Base-by-base conservation (phyloP, 768 basidiomycete genomes). In the Tulasnella sp. region DNA sequence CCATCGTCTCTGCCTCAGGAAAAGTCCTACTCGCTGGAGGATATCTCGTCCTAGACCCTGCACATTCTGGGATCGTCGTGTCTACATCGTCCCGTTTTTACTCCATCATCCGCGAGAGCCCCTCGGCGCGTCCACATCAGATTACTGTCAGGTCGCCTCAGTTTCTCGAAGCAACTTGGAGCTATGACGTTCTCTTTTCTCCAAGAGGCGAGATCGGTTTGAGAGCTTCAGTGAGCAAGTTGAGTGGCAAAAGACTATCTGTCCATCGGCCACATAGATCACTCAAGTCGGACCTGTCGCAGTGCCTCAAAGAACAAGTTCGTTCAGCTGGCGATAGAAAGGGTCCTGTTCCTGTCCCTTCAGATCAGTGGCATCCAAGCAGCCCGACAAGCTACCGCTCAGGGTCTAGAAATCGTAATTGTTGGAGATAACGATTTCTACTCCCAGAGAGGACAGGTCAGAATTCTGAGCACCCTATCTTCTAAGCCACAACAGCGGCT, bases 351-450 rank as follows among this genome's bases (percentile, higher is more conserved):
- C n/a, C 72, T 93, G 41, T 82, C 82, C 2, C 72, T 75, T 29
- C 87, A 91, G 67, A 72, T 78, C 49, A 77, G 75, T 52, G 79
- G 80, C 21, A 65, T 71, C 29, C 63, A 72, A n/a, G 64, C 71
- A 48, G 64, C 82, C 65, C 69, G 73, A 32, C 70, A 74, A 45
- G 64, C 70, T 3, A 71, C 90, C 3, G 68, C 73, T 2, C 66
- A 69, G 13, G 86, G 83, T 29, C 74, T 95, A 60, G 79, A 88
- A 64, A 83, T 97, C 63, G 80, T 80, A 41, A 86, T 97, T 65
- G 81, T 85, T 26, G 95, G 92, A 9, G 92, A 92, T 70, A 98
- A 99, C 67, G 96, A 98, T 70, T 99, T 98, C 67, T 98, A 99
- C 73, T 96, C 94, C 3, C 96, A 98, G 67, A 77, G 86, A 58